Base-by-base conservation (phyloP, 2,329 filamentous ascomycete species). In the Zasmidium cellare region DNA sequence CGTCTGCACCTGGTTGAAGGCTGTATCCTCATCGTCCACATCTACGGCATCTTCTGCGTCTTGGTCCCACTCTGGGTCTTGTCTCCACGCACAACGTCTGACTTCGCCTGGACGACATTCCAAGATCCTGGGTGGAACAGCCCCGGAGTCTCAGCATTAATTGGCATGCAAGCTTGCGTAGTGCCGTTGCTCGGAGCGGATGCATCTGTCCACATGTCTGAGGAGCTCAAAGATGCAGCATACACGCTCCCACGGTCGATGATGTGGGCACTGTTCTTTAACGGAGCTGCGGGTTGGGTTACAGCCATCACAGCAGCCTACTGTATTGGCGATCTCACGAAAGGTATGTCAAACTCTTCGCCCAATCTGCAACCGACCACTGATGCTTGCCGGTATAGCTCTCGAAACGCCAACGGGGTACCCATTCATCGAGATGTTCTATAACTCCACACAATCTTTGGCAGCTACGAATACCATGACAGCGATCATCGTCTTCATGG, bases 41-140 rank as follows among this genome's bases (percentile, higher is more conserved):
- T 81, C 14, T 67, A 79, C 14, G 80, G 79, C 5, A 81, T 81
- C 67, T 79, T 82, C 51, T 79, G 75, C 1, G 77, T 81, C 51
- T 64, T 82, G 5, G 55, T 46, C 9, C 74, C 77, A 0, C 64
- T 81, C 3, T 68, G 74, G 46, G 70, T 75, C 2, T 69, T 80
- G 58, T 56, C 52, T 2, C 50, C 50, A 20, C 41, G 55, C 19
- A 49, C 55, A 3, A 53, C 44, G 2, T 53, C 55, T 16, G 25
- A 53, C 1, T 57, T 53, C 46, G 55, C 57, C 3, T 61, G 59
- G 59, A n/a, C 22, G n/a, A 31, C 31, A 3, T 58, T 56, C 12
- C 50, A 51, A 46, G 54, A 61, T 25, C 53, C 56, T 16, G 59
- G 59, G 1, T 61, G 59, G 59, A 47, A 51, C 38, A 61, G 57